Evolutionary conservation across 441 rosid species (phyloP), one percentile per base, ranked within the genome.

Genomic region (Omphalea diandra): DNA sequence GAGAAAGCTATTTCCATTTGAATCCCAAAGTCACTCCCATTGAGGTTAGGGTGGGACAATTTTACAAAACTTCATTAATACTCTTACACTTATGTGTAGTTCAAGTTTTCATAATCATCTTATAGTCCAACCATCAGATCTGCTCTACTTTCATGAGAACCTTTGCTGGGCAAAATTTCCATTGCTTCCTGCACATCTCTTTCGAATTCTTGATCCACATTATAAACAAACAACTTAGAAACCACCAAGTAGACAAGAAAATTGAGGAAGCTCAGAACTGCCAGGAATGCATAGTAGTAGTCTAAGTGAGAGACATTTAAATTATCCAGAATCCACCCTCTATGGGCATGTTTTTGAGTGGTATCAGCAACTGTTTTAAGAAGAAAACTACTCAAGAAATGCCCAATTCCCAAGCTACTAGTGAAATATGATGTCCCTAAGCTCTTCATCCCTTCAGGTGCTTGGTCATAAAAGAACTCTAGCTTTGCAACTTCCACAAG

Each of bases 391-490:
- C 96, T 93, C 3, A 93, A 17, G 78, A 86, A 89, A 63, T 83
- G 79, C 7, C 97, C 97, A 3, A 79, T 44, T 5, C 90, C 97
- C 12, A 90, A 24, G 69, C 83, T 77, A 3, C 80, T 79, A 7
- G 72, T 74, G 33, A 79, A 46, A 58, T 84, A 93, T 0, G 93
- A 86, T 31, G 94, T 86, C 44, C 97, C 96, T 1, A 88, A 82
- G 67, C 94, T 93, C 79, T 89, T 93, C 98, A 90, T 93, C 65
- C 88, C 81, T 68, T 93, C 91, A 0, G 96, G 97, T 1, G 97
- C 94, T 67, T 93, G 98, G 61, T 90, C 97, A 36, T 89, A 90
- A 79, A 90, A 93, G 69, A 90, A 90, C 72, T 89, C 98, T 3
- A 86, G 67, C 85, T 93, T 88, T 0, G 90, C 86, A 1, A 87